Evolutionary conservation across 306 rosid species (phyloP), one percentile per base, ranked within the genome.

Genomic region (Argentina anserina): DNA sequence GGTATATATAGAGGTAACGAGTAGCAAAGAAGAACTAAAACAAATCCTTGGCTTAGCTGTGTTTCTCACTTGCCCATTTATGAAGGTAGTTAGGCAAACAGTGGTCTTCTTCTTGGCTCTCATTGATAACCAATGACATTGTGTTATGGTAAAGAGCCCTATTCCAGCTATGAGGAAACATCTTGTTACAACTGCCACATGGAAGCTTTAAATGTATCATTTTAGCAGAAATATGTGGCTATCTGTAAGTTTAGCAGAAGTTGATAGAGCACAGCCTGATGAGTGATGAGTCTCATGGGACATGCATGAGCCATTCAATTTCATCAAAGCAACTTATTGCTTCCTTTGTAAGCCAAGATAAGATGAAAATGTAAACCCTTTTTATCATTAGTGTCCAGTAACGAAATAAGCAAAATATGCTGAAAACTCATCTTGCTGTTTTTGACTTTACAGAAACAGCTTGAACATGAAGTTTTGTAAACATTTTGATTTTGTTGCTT

Each of bases 141-240:
- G 39, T 21, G 26, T 67, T 6, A 5, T 66, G 71, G 13, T 3
- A 25, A 47, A 10, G 43, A 33, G 28, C 28, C 14, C 20, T 6
- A 34, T 17, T 43, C 72, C 60, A 46, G 43, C 72, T 12, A 18
- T 46, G 72, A 46, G 72, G 26, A 6, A 68, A 67, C 42, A 29
- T 9, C 36, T 31, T 46, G 23, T 18, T 33, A 21, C 42, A 46
- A 7, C 72, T 9, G 14, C 41, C 74, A 70, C 74, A 52, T 34
- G 74, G 73, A 70, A 70, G 25, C 37, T 21, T n/a, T 53, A 70
- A 70, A 70, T 70, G 25, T 70, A 7, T 37, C 14, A 8, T 67
- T 43, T 36, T 37, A n/a, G 49, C 25, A 52, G 64, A 50, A 36
- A 52, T 52, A 34, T 52, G 63, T 36, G 17, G 36, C 74, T 36